Evolutionary conservation across 2,329 filamentous ascomycete species (phyloP).

Genomic region (Sporothrix dimorphospora): DNA sequence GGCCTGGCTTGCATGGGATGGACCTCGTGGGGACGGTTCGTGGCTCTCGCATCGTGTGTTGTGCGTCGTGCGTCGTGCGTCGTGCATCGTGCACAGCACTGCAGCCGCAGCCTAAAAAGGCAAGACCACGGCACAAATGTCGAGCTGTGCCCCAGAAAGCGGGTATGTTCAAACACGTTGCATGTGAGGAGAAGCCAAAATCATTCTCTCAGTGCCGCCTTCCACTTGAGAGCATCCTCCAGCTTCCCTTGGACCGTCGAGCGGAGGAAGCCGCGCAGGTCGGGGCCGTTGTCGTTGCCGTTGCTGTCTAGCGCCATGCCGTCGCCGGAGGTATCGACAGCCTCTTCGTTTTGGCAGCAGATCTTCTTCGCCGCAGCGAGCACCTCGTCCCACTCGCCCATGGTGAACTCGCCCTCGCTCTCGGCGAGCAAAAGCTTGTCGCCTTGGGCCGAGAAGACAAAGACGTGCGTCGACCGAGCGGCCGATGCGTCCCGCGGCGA

Average conservation of each 20-base stretch:
- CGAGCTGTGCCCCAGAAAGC: not conserved
- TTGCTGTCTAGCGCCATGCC: slow-evolving; percentile 51
- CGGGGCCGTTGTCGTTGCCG: slow-evolving; percentile 54
- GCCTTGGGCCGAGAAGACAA: slow-evolving; percentile 76
- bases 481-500: slow-evolving; percentile 62
- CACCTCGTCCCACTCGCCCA: slow-evolving; percentile 74
- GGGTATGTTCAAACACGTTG: not conserved
- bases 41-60: not conserved
- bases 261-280: slow-evolving; percentile 64
- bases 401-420: slow-evolving; percentile 77
- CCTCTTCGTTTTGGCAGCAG: slow-evolving; percentile 57
- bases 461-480: slow-evolving; percentile 76
- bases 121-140: not conserved
- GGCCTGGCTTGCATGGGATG: slow-evolving; percentile 3
- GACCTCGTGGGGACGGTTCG: slow-evolving; percentile 16
- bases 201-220: slow-evolving; percentile 37
- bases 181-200: not conserved
- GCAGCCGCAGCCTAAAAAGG: slow-evolving; percentile 10
- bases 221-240: slow-evolving; percentile 60
- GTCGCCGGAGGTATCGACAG: slow-evolving; percentile 39
- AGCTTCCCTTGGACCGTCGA: slow-evolving; percentile 62
- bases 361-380: slow-evolving; percentile 65
- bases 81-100: slow-evolving; percentile 8
- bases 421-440: slow-evolving; percentile 76
- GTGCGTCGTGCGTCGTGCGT: slow-evolving; percentile 1